Conservation (phyloP, 176 grass and related monocot genomes). For the Miscanthus lutarioriparius region DNA sequence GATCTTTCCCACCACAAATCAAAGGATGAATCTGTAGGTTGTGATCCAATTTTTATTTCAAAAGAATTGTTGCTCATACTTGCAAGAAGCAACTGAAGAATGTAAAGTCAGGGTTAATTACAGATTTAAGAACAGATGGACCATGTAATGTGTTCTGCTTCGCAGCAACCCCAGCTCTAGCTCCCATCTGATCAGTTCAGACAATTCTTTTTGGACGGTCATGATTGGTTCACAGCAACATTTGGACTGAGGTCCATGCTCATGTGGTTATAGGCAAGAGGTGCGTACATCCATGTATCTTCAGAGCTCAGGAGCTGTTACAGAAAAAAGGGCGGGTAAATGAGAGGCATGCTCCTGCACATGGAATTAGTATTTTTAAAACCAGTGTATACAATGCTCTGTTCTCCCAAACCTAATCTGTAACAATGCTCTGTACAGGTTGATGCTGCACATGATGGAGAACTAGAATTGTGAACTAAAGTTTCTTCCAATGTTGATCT, state of each 20-base stretch:
- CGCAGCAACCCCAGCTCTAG: background rate
- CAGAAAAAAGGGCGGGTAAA: background rate
- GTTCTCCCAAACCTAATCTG: background rate
- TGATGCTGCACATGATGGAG: background rate
- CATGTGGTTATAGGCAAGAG: conserved; percentile 39
- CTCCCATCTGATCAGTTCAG: conserved; percentile 2
- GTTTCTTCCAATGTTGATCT: background rate
- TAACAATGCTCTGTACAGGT: background rate
- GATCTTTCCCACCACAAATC: too few species aligned
- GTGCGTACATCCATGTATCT: conserved; percentile 50
- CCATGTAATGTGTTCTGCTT: background rate
- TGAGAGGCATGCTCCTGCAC: background rate
- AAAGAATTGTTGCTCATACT: background rate
- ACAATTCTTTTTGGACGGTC: background rate
- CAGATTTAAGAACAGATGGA: conserved; percentile 14
- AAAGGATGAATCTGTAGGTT: too few species aligned
- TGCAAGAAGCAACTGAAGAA: background rate
- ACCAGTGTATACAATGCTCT: background rate
- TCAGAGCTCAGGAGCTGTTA: conserved; percentile 49
- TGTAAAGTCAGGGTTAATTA: conserved; percentile 30
- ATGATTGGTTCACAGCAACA: background rate
- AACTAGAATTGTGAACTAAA: background rate
- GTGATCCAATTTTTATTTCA: background rate
- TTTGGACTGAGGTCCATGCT: conserved; percentile 20
- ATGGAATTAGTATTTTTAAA: background rate